phyloP scores from a whole-genome alignment of 2,329 filamentous ascomycete species.

The Penicillium brevicompactum region DNA sequence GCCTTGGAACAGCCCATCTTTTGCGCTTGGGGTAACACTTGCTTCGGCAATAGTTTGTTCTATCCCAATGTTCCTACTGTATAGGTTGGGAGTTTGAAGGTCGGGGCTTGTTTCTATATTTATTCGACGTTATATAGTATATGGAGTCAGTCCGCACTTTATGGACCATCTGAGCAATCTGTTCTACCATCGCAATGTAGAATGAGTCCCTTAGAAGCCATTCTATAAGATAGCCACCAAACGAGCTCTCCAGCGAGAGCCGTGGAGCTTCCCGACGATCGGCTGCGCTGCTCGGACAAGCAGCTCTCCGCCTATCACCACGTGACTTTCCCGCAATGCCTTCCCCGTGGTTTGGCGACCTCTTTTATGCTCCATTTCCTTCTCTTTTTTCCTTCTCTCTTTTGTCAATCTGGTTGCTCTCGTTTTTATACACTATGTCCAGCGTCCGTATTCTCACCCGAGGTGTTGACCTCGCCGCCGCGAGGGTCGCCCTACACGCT shows the following conservation, averaged over 20 bases:
- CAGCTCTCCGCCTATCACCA: slow-evolving; percentile 36
- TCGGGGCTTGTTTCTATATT: too few relatives aligned
- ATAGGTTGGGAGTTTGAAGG: too few relatives aligned
- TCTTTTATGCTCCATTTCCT: slow-evolving; percentile 14
- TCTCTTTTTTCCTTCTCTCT: slow-evolving; percentile 14
- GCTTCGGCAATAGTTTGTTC: neutral
- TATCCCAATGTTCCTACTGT: neutral
- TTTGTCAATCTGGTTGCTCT: slow-evolving; percentile 16
- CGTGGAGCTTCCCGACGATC: neutral
- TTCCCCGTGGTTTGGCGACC: slow-evolving; percentile 33
- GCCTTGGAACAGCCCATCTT: neutral
- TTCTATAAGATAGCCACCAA: neutral
- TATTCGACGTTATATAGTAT: too few relatives aligned
- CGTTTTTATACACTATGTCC: slow-evolving; percentile 29
- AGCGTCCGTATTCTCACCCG: slow-evolving; percentile 32
- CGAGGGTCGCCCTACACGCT: slow-evolving; percentile 27
- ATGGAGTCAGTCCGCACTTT: too few relatives aligned
- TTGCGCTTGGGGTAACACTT: neutral
- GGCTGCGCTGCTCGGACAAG: slow-evolving; percentile 10
- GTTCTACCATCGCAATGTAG: neutral
- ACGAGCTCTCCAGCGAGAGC: neutral
- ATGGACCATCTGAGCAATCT: too few relatives aligned
- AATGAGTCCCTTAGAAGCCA: too few relatives aligned
- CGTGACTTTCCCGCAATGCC: slow-evolving; percentile 40
- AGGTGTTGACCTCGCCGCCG: slow-evolving; percentile 33